These are phyloP conservation scores for Bacterosira constricta DNA, from an alignment of 108 stramenopile species.

Conservation along the genomic window DNA sequence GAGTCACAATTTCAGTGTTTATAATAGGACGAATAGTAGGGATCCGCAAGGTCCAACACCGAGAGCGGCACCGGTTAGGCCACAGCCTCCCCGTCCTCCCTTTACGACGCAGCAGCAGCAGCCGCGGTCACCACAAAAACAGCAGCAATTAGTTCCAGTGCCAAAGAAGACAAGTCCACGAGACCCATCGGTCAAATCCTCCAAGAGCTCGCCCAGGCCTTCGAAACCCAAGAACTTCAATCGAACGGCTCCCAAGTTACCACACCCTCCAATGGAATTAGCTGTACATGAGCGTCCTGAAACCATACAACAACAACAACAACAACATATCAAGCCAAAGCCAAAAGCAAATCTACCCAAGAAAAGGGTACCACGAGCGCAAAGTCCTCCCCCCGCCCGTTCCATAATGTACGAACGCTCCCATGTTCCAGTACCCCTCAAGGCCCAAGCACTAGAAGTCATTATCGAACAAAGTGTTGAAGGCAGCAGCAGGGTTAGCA, in stretches of 20 bases:
- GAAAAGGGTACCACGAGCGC: background rate
- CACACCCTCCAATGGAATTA: no score
- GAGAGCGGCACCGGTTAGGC: background rate
- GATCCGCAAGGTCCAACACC: no score
- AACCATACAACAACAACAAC: no score
- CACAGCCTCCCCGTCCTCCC: background rate
- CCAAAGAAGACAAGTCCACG: no score
- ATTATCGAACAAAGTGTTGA: no score
- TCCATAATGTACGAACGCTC: background rate
- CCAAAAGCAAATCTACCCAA: background rate
- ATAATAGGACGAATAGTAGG: slow-evolving; percentile 4
- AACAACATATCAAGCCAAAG: background rate
- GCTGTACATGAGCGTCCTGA: no score
- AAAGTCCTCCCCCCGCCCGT: background rate
- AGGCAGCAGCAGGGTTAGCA: background rate
- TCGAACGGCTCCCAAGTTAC: no score
- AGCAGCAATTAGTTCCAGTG: no score
- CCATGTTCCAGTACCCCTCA: background rate
- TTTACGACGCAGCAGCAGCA: background rate
- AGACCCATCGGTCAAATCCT: no score
- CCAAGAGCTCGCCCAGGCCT: no score
- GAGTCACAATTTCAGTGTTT: slow-evolving; percentile 17
- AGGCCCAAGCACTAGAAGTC: background rate
- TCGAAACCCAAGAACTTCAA: no score
- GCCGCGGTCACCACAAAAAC: background rate